Evolutionary conservation across 2,329 filamentous ascomycete species (phyloP).

Genomic region (Paradendryphiella salina): DNA sequence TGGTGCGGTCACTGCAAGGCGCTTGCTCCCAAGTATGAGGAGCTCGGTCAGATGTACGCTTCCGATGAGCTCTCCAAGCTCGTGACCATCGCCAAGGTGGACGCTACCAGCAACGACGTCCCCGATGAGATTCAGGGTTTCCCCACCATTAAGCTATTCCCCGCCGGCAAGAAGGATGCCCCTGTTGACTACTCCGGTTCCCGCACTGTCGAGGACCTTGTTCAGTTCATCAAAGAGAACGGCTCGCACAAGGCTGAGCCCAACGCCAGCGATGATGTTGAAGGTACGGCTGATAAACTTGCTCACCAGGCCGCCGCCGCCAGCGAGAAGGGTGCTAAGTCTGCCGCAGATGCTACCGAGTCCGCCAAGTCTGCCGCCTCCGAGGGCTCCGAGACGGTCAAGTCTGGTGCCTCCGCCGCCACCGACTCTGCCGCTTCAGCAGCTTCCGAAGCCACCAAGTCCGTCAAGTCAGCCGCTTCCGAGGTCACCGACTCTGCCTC

Average conservation of each 20-base stretch:
- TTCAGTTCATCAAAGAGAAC: slow-evolving; percentile 91
- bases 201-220: slow-evolving; percentile 88
- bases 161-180: slow-evolving; percentile 81
- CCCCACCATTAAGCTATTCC: slow-evolving; percentile 98
- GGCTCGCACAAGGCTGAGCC: slow-evolving; percentile 84
- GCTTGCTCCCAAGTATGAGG: slow-evolving; percentile 69
- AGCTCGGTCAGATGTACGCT: slow-evolving; percentile 62
- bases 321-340: slow-evolving; percentile 44
- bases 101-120: slow-evolving; percentile 93
- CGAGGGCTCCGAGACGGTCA: slow-evolving; percentile 39
- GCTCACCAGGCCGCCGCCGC: slow-evolving; percentile 48
- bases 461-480: slow-evolving; percentile 39
- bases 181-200: slow-evolving; percentile 86
- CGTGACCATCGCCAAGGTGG: slow-evolving; percentile 82
- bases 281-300: slow-evolving; percentile 46
- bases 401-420: slow-evolving; percentile 22
- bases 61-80: slow-evolving; percentile 57
- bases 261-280: slow-evolving; percentile 44
- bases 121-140: slow-evolving; percentile 97
- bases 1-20: slow-evolving; percentile 74
- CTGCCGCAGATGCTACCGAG: slow-evolving; percentile 38
- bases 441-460: slow-evolving; percentile 36
- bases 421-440: slow-evolving; percentile 42
- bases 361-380: slow-evolving; percentile 50
- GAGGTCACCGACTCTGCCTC: slow-evolving; percentile 34